These are phyloP conservation scores for Aristolochia fimbriata DNA, from an alignment of 164 flowering plant species.

Conservation along the genomic window DNA sequence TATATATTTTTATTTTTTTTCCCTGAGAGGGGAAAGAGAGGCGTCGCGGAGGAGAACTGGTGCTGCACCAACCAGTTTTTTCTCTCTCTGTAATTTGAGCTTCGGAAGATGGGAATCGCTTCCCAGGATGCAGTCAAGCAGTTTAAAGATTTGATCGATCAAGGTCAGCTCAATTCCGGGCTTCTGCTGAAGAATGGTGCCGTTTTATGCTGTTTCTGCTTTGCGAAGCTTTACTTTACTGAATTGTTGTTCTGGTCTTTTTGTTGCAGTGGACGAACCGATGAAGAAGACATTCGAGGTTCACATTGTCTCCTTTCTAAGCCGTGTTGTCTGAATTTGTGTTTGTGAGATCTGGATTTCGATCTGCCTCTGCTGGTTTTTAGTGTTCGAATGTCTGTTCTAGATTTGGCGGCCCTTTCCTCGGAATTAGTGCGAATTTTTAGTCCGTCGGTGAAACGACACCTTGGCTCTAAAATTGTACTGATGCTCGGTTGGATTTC, in stretches of 20 bases:
- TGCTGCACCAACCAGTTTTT: not conserved
- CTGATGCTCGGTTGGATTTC: too few relatives aligned
- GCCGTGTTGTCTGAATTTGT: not conserved
- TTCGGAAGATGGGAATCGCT: slow-evolving; percentile 32
- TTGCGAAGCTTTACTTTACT: not conserved
- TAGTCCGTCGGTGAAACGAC: too few relatives aligned
- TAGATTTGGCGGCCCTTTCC: too few relatives aligned
- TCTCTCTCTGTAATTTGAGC: not conserved
- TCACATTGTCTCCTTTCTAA: slow-evolving; percentile 1
- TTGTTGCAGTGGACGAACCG: slow-evolving; percentile 22
- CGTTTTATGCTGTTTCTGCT: not conserved
- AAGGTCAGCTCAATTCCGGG: slow-evolving; percentile 22
- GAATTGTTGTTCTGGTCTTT: not conserved
- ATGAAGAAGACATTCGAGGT: slow-evolving; percentile 27
- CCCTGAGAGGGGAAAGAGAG: slow-evolving; percentile 1
- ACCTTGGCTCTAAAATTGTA: too few relatives aligned
- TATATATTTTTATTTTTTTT: too few relatives aligned
- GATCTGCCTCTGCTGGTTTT: not conserved
- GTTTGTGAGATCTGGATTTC: not conserved
- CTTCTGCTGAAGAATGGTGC: not conserved
- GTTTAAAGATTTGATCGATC: slow-evolving; percentile 39
- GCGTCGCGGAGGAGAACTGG: not conserved
- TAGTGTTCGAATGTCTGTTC: not conserved
- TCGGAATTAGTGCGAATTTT: too few relatives aligned
- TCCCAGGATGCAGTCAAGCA: slow-evolving; percentile 43